Percentiles rank a stretch among this genome's conserved stretches.
These are phyloP conservation scores for Letharia lupina DNA, from an alignment of 495 filamentous ascomycete species.

Conservation along the genomic window DNA sequence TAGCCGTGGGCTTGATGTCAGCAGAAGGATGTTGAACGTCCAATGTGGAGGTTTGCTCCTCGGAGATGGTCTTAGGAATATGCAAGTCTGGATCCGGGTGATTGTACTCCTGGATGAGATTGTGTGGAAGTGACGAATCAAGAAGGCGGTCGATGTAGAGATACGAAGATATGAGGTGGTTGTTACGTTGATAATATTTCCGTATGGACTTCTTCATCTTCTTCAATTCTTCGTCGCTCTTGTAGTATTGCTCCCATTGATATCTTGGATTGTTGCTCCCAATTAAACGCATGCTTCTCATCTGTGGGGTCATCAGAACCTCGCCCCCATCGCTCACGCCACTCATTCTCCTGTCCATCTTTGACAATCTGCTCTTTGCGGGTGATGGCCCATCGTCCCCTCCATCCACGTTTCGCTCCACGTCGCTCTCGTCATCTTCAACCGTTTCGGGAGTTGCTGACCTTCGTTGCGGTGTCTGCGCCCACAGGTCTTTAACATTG, in stretches of 20 bases:
- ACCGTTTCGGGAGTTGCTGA: conserved; percentile 15
- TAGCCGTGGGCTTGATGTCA: conserved; percentile 22
- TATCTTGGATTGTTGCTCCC: conserved; percentile 70
- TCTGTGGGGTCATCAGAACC: conserved; percentile 56
- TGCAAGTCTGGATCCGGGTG: conserved; percentile 33
- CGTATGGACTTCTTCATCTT: conserved; percentile 59
- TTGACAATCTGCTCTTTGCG: conserved; percentile 11
- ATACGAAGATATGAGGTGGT: conserved; percentile 76
- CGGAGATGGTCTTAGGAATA: conserved; percentile 50
- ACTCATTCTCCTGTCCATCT: conserved; percentile 28
- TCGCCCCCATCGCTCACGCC: conserved; percentile 29
- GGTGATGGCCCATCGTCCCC: conserved; percentile 1
- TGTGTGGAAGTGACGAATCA: conserved; percentile 78
- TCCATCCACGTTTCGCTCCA: conserved; percentile 18
- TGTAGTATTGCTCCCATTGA: conserved; percentile 64
- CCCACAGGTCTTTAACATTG: conserved; percentile 22
- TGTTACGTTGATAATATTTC: conserved; percentile 76
- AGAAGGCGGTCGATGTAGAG: conserved; percentile 86
- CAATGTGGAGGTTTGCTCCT: conserved; percentile 30
- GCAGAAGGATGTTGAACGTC: conserved; percentile 27
- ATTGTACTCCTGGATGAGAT: conserved; percentile 80
- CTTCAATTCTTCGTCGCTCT: conserved; percentile 55
- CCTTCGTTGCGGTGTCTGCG: conserved; percentile 15
- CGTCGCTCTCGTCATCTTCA: conserved; percentile 21
- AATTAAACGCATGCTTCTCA: conserved; percentile 70